Evolutionary conservation across 208 protist genomes (phyloP), one percentile per base, ranked within the genome.

Genomic region (Zelonia costaricensis): DNA sequence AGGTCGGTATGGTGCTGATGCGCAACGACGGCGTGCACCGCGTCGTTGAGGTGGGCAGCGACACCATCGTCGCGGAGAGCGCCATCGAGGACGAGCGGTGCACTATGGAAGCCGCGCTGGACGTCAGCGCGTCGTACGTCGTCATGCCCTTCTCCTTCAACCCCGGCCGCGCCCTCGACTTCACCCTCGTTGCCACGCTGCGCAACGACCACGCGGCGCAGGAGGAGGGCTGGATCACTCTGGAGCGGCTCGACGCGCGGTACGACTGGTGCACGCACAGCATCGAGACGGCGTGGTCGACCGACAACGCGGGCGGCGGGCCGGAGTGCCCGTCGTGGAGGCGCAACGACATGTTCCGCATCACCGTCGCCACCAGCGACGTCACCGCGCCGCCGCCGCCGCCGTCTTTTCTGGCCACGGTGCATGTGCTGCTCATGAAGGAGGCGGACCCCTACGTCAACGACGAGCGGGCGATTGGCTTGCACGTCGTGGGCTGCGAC

Each of bases 121-220:
- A 78, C 31, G 61, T 40, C 16, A 49, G 63, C n/a, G 66, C 45
- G n/a, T 58, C 60, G 1, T 96, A 93, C 61, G 64, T 86, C 16
- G 72, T 96, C 27, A 91, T 96, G 79, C 87, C 91, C 1, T 93
- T 79, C 60, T 88, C 84, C 20, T 93, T 94, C 62, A 76, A 84
- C 20, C 87, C 87, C 9, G 74, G 76, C 16, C 78, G 82, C n/a
- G 35, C 58, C 1, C 49, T 89, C 46, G 20, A 49, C 15, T 96
- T 84, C 46, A 75, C 72, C 7, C 43, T 96, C 13, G 62, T 58
- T 7, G 84, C 78, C 16, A 83, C 78, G 12, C 23, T 91, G 4
- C 61, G 79, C 25, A 62, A 78, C 38, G 78, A 82, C 18, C 15
- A 60, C 40, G 56, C 58, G 1, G 52, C 60, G 7, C 63, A 71